Conservation (phyloP, 2,329 filamentous ascomycete genomes). For the Dothideomycetes sp. region DNA sequence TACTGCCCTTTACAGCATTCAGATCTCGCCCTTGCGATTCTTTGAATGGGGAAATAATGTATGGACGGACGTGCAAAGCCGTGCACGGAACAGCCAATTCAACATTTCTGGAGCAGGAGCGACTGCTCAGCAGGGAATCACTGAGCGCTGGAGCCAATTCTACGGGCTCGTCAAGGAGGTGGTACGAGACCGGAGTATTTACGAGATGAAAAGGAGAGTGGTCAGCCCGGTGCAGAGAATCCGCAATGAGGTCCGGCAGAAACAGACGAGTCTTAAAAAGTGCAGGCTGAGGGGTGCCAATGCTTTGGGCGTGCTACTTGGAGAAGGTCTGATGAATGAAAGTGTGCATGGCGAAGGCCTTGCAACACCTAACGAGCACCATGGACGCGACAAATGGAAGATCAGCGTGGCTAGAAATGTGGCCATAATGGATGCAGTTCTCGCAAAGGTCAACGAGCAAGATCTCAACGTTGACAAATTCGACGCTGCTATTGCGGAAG, state of each 20-base stretch:
- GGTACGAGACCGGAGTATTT: constrained; percentile 60
- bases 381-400: constrained; percentile 48
- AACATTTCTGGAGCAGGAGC: constrained; percentile 15
- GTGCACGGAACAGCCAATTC: constrained; percentile 13
- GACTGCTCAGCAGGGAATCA: constrained; percentile 20
- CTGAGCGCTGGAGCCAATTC: constrained; percentile 40
- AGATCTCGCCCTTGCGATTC: constrained; percentile 68
- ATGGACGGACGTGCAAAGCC: constrained; percentile 48
- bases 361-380: constrained; percentile 15
- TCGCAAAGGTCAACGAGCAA: constrained; percentile 57
- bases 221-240: constrained; percentile 69
- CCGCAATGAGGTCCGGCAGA: constrained; percentile 62
- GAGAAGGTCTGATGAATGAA: constrained; percentile 62
- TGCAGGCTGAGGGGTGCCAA: constrained; percentile 74
- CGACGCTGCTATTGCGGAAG: constrained; percentile 44
- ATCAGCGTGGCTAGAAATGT: constrained; percentile 70
- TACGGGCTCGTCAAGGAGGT: constrained; percentile 71
- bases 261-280: constrained; percentile 59
- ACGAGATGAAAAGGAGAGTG: constrained; percentile 59
- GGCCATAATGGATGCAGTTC: constrained; percentile 73
- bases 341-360: constrained; percentile 24
- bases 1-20: constrained; percentile 72
- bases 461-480: constrained; percentile 45
- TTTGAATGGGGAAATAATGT: constrained; percentile 63
- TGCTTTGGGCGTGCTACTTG: constrained; percentile 75